A percentile compares a stretch with the other conserved stretches of the same genome.
phyloP scores from a whole-genome alignment of 2,329 filamentous ascomycete genomes.

The Cladosporium austrohemisphaericum region DNA sequence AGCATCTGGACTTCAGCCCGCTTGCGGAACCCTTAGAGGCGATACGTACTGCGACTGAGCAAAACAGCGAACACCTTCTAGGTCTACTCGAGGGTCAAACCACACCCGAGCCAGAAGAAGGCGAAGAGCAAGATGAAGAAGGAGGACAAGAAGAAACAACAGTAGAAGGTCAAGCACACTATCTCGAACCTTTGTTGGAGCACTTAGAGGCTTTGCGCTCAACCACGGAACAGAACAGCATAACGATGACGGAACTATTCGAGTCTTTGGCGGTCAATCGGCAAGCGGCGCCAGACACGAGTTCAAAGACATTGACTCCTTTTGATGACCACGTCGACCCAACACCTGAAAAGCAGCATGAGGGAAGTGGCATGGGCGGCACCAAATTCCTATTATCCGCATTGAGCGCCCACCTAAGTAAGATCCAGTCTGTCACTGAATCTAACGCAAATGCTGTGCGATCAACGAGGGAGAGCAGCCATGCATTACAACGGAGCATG shows the following conservation, averaged over 20 bases:
- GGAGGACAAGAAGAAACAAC: no score
- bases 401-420: conserved; percentile 27
- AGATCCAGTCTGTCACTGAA: conserved; percentile 30
- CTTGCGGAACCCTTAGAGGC: conserved; percentile 22
- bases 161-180: no score
- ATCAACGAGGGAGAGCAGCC: conserved; percentile 19
- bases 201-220: conserved; percentile 21
- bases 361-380: conserved; percentile 21
- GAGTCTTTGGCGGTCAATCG: conserved; percentile 15
- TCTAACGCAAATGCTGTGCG: conserved; percentile 25
- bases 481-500: conserved; percentile 11
- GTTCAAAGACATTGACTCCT: not conserved
- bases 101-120: not conserved
- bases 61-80: conserved; percentile 22
- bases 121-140: no score
- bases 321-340: conserved; percentile 1
- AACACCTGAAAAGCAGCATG: not conserved
- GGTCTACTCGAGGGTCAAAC: conserved; percentile 20
- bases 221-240: conserved; percentile 5
- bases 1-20: conserved; percentile 21
- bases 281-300: not conserved
- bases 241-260: conserved; percentile 20
- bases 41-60: conserved; percentile 20
- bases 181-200: not conserved
- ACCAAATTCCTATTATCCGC: conserved; percentile 27